Conservation (phyloP, 345 rosid species). For the Eucalyptus marginata region DNA sequence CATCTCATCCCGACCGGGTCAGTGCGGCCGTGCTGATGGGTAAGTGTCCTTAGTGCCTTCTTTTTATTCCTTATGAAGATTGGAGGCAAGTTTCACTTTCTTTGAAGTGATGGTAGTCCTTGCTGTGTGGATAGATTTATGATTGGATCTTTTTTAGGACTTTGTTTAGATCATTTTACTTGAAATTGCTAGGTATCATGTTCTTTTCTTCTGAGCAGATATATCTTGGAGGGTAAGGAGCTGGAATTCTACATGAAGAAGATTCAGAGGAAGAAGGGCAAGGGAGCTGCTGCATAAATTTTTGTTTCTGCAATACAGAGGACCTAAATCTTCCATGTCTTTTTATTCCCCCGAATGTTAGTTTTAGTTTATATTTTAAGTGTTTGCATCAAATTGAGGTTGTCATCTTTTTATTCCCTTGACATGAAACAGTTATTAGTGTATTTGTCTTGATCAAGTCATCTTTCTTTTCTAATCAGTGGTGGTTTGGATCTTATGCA, state of each 20-base stretch:
- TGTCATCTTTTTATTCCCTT: not conserved
- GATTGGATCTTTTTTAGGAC: not conserved
- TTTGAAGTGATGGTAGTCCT: not conserved
- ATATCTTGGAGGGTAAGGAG: conserved; percentile 36
- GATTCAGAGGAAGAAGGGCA: conserved; percentile 40
- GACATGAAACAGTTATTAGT: not conserved
- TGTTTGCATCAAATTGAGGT: not conserved
- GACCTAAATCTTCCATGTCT: not conserved
- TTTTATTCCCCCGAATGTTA: not conserved
- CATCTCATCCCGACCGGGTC: conserved; percentile 73
- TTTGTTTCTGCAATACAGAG: not conserved
- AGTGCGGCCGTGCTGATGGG: conserved; percentile 81
- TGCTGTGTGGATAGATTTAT: not conserved
- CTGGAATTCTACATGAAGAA: conserved; percentile 36
- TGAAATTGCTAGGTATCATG: not conserved
- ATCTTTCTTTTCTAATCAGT: not conserved
- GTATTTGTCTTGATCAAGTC: not conserved
- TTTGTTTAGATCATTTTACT: not conserved
- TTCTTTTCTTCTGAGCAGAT: not conserved
- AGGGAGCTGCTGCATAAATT: conserved; percentile 18
- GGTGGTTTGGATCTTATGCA: not conserved
- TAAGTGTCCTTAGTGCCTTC: not conserved
- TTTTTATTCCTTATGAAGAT: not conserved
- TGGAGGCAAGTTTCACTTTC: not conserved
- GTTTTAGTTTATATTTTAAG: not conserved